Base-by-base conservation (phyloP, 2,329 filamentous ascomycete genomes). In the Madurella fahalii region DNA sequence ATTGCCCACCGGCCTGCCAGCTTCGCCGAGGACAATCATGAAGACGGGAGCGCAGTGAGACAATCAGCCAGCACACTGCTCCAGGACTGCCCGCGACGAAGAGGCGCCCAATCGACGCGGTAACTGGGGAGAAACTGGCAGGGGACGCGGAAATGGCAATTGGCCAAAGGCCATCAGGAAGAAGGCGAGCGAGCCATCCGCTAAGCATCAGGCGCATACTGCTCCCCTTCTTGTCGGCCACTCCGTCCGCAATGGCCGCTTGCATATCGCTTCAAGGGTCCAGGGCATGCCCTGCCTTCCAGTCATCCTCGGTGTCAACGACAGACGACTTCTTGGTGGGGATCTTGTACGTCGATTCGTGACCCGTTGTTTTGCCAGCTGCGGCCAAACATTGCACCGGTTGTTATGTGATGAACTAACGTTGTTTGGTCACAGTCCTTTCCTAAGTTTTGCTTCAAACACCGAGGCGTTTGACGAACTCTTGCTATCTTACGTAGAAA, bases 371-470 rank as follows among this genome's bases (percentile, higher is more conserved):
- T 25, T 25, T 7, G 7, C 25, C 25, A n/a, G 25, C 25, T 25
- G 25, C 25, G 25, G 25, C 25, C 25, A 25, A 25, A 25, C 25
- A 25, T 25, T 9, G 34, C 7, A 15, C 7, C 16, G 18, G 4
- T 41, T 12, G 17, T 15, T 16, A 8, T 32, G 20, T 34, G 41
- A 45, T 20, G 40, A 5, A 40, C 52, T 53, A 51, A 48, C 47
- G 17, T 2, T 25, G 37, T 50, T 53, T 39, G 53, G 53, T 58
- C 45, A 45, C 67, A 95, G 92, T 73, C 86, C 91, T 45, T 99
- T 97, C 70, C 81, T 99, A 61, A 77, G 84, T 61, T 89, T 81
- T 69, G 94, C 97, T 63, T 87, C 87, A 43, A 85, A 87, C 68
- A 80, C 81, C 15, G 72, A 80, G 51, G 83, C 86, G 9, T 99